phyloP scores from a whole-genome alignment of 352 stramenopile species.

The Phytophthora capsici region DNA sequence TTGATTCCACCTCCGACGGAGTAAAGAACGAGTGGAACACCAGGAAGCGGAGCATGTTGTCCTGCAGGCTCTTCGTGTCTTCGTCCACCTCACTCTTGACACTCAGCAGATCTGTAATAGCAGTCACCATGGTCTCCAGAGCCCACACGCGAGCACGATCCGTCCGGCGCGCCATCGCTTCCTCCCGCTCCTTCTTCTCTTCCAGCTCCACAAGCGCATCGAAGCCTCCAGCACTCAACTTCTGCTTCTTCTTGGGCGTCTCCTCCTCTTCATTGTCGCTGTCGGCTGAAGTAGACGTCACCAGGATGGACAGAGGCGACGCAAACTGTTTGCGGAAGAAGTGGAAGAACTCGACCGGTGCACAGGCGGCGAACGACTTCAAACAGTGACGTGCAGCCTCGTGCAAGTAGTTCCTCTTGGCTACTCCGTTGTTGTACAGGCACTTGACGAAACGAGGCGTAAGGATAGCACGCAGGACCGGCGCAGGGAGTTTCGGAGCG shows the following conservation, averaged over 20 bases:
- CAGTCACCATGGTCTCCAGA: constrained; percentile 64
- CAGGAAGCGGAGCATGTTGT: constrained; percentile 66
- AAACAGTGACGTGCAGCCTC: constrained; percentile 76
- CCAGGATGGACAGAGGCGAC: constrained; percentile 61
- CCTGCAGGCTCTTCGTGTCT: constrained; percentile 33
- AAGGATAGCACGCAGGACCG: constrained; percentile 65
- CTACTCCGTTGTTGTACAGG: constrained; percentile 82
- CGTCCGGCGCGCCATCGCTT: constrained; percentile 54
- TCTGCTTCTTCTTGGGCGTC: constrained; percentile 45
- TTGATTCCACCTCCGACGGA: constrained; percentile 32
- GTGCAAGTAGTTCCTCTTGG: constrained; percentile 86
- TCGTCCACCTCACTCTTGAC: constrained; percentile 24
- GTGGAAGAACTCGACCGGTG: constrained; percentile 68
- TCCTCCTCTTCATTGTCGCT: constrained; percentile 50
- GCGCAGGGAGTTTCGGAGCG: constrained; percentile 52
- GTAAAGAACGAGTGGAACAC: constrained; percentile 77
- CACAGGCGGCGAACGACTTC: constrained; percentile 56
- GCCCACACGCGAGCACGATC: constrained; percentile 79
- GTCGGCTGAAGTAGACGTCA: constrained; percentile 44
- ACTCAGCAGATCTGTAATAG: constrained; percentile 50
- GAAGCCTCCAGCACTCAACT: constrained; percentile 57
- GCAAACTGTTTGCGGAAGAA: constrained; percentile 80
- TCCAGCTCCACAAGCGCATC: constrained; percentile 77
- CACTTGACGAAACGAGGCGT: constrained; percentile 85
- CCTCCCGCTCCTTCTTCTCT: constrained; percentile 79